Percentiles rank a stretch among this genome's conserved stretches.
These are phyloP conservation scores for Pichia ethanolica DNA, from an alignment of 805 yeast genomes.

Conservation along the genomic window DNA sequence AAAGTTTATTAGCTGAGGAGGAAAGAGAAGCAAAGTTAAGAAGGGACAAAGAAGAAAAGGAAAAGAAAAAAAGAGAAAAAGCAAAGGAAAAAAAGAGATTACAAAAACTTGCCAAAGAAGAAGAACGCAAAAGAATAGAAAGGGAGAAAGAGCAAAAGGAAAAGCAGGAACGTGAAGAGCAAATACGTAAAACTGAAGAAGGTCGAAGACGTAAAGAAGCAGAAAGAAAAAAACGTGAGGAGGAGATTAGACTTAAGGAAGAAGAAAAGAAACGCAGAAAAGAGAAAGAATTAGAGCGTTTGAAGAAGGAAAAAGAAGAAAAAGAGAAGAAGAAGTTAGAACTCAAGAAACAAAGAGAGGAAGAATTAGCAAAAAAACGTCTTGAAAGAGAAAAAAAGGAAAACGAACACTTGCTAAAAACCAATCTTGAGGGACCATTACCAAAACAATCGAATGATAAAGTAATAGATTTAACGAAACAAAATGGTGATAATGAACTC, in stretches of 20 bases:
- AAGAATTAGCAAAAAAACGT: constrained; percentile 29
- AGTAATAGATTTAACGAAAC: not conserved
- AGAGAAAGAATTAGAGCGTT: constrained; percentile 33
- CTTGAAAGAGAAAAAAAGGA: constrained; percentile 29
- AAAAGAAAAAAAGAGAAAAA: constrained; percentile 57
- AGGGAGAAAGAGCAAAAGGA: constrained; percentile 45
- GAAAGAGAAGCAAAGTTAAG: constrained; percentile 62
- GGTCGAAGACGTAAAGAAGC: constrained; percentile 38
- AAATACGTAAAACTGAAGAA: constrained; percentile 39
- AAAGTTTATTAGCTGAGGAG: constrained; percentile 55
- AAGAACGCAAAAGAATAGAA: constrained; percentile 41
- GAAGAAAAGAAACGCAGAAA: constrained; percentile 36
- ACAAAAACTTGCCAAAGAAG: constrained; percentile 57
- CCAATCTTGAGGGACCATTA: constrained; percentile 23
- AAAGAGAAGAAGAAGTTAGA: constrained; percentile 34
- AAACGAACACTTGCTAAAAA: constrained; percentile 6
- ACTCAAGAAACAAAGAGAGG: constrained; percentile 25
- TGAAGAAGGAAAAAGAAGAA: constrained; percentile 28
- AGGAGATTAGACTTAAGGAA: constrained; percentile 13
- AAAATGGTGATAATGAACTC: not conserved
- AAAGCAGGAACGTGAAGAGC: constrained; percentile 33
- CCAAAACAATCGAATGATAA: constrained; percentile 1
- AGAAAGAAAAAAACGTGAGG: constrained; percentile 33
- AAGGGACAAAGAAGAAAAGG: constrained; percentile 60
- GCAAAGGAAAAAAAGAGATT: constrained; percentile 61